phyloP scores from a whole-genome alignment of 306 rosid species.

The Vachellia collinsii region DNA sequence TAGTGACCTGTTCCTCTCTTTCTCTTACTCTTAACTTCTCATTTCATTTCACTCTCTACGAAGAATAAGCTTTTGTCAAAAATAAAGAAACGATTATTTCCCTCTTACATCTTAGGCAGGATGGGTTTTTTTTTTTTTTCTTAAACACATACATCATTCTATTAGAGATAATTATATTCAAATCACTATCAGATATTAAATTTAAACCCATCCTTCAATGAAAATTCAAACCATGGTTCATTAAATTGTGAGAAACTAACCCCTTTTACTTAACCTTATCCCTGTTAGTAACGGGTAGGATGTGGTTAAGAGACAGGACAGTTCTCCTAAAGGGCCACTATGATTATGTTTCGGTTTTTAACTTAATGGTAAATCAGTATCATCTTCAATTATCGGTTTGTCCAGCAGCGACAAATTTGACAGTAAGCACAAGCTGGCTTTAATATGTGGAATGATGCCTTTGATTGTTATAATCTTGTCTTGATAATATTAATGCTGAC shows the following conservation, averaged over 20 bases:
- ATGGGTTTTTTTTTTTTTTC: too few species aligned
- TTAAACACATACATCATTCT: too few species aligned
- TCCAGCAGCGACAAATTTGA: constrained; percentile 28
- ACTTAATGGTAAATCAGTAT: constrained; percentile 12
- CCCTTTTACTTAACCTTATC: too few species aligned
- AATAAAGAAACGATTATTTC: neutral
- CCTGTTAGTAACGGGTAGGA: too few species aligned
- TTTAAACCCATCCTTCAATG: too few species aligned
- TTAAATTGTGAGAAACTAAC: too few species aligned
- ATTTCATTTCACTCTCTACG: neutral
- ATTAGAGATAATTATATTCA: too few species aligned
- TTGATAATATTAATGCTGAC: neutral
- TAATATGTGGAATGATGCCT: constrained; percentile 20
- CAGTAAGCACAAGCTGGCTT: neutral
- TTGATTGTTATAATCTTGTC: constrained; percentile 29
- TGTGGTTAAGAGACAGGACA: neutral
- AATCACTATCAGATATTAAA: too few species aligned
- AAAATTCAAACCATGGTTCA: too few species aligned
- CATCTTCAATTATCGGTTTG: constrained; percentile 25
- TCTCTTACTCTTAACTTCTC: neutral
- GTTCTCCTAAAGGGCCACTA: constrained; percentile 15
- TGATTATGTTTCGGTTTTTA: neutral
- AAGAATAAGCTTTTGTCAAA: neutral
- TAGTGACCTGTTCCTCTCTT: neutral
- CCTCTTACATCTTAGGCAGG: neutral